These are phyloP conservation scores for Achaetomiella virescens DNA, from an alignment of 495 filamentous ascomycete species.

Conservation along the genomic window DNA sequence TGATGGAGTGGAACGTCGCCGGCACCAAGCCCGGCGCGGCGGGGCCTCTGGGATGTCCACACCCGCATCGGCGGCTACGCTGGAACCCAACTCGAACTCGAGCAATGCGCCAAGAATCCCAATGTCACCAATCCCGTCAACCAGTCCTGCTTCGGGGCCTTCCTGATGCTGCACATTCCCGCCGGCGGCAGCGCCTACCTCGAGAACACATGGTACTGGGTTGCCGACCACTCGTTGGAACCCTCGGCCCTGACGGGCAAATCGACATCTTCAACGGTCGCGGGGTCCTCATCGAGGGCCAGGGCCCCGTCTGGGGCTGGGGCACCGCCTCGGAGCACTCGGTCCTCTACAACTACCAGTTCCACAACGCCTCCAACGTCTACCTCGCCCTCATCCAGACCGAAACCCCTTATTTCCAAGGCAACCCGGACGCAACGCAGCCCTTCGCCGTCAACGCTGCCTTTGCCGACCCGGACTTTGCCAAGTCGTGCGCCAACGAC, in stretches of 20 bases:
- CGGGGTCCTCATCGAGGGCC: conserved; percentile 68
- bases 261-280: conserved; percentile 90
- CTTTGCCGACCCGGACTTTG: conserved; percentile 74
- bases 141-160: conserved; percentile 62
- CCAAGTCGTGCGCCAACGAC: conserved; percentile 51
- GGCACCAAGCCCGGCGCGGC: conserved; percentile 58
- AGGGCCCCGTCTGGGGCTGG: conserved; percentile 62
- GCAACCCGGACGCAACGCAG: conserved; percentile 67
- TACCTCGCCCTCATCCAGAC: conserved; percentile 85
- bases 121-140: conserved; percentile 47
- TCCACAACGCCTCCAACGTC: conserved; percentile 71
- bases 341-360: conserved; percentile 81
- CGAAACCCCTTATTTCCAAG: conserved; percentile 89
- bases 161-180: conserved; percentile 78
- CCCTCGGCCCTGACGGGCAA: conserved; percentile 66
- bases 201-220: conserved; percentile 96
- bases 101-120: conserved; percentile 69
- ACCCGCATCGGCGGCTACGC: conserved; percentile 77
- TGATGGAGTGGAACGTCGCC: conserved; percentile 87
- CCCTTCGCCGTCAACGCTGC: conserved; percentile 58
- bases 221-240: conserved; percentile 89
- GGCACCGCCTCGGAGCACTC: conserved; percentile 84
- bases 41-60: conserved; percentile 90
- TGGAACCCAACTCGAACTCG: conserved; percentile 72
- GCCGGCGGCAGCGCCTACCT: conserved; percentile 65